These are phyloP conservation scores for Rutstroemia sp. DNA, from an alignment of 2,329 filamentous ascomycete species.

Conservation along the genomic window DNA sequence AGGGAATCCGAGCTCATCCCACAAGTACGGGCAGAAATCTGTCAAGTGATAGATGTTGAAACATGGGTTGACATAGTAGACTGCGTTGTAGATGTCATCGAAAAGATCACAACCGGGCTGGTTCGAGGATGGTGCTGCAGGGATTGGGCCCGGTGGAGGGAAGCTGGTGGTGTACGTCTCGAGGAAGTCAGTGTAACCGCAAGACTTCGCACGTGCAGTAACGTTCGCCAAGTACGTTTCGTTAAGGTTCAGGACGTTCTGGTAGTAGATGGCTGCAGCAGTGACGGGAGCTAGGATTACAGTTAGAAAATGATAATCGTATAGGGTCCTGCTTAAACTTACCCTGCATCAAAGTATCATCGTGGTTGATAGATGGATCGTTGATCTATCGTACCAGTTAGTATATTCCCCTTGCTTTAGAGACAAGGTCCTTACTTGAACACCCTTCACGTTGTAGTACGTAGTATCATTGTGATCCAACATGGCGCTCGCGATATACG, in stretches of 20 bases:
- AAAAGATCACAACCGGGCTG: slow-evolving; percentile 20
- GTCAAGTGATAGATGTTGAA: slow-evolving; percentile 58
- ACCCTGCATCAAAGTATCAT: slow-evolving; percentile 24
- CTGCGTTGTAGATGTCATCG: slow-evolving; percentile 41
- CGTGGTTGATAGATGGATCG: slow-evolving; percentile 44
- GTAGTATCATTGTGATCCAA: slow-evolving; percentile 41
- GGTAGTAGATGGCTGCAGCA: slow-evolving; percentile 43
- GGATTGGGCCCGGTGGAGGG: slow-evolving; percentile 48
- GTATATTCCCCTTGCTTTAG: background rate
- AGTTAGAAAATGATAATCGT: slow-evolving; percentile 1
- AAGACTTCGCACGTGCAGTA: slow-evolving; percentile 36
- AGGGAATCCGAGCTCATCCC: slow-evolving; percentile 25
- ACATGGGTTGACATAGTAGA: slow-evolving; percentile 47
- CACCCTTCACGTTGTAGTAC: slow-evolving; percentile 52
- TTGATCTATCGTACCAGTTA: slow-evolving; percentile 37
- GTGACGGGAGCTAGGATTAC: slow-evolving; percentile 32
- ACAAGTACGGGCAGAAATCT: slow-evolving; percentile 34
- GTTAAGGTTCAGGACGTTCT: slow-evolving; percentile 45
- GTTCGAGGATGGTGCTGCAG: slow-evolving; percentile 26
- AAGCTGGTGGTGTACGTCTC: slow-evolving; percentile 43
- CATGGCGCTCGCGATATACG: slow-evolving; percentile 44
- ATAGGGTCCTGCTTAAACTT: slow-evolving; percentile 1
- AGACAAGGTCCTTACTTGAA: slow-evolving; percentile 31
- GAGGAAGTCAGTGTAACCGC: slow-evolving; percentile 46
- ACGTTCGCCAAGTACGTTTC: slow-evolving; percentile 41